Conservation (phyloP, 257 asterid genomes). For the Nemophila menziesii region DNA sequence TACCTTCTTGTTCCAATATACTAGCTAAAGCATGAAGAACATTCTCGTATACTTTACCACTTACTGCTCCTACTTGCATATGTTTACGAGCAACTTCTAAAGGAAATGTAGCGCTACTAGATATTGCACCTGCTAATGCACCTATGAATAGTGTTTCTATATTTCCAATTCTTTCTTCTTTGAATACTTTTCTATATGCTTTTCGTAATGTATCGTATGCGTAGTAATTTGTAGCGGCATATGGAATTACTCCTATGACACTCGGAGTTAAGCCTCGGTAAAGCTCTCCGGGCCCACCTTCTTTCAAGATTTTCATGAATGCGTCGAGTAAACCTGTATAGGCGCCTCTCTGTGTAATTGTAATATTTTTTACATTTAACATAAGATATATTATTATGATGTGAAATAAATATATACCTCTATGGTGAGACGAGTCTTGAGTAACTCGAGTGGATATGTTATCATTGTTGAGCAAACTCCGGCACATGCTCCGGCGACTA, state of each 20-base stretch:
- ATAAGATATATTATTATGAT: neutral
- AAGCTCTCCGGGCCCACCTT: slow-evolving; percentile 83
- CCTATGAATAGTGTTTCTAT: slow-evolving; percentile 88
- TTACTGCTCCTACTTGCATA: slow-evolving; percentile 87
- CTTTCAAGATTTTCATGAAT: slow-evolving; percentile 65
- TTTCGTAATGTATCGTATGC: slow-evolving; percentile 75
- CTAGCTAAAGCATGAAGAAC: slow-evolving; percentile 74
- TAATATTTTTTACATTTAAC: neutral
- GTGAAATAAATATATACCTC: slow-evolving; percentile 37
- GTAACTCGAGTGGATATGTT: slow-evolving; percentile 89
- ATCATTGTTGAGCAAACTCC: slow-evolving; percentile 87
- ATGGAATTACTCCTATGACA: slow-evolving; percentile 81
- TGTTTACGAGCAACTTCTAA: slow-evolving; percentile 94
- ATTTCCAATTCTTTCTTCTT: slow-evolving; percentile 61
- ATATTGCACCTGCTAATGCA: slow-evolving; percentile 82
- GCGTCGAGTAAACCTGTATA: slow-evolving; percentile 73
- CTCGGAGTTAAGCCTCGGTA: slow-evolving; percentile 88
- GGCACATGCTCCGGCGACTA: slow-evolving; percentile 91
- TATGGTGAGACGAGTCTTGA: slow-evolving; percentile 85
- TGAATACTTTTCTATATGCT: slow-evolving; percentile 43
- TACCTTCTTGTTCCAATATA: slow-evolving; percentile 74
- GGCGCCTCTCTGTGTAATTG: slow-evolving; percentile 47
- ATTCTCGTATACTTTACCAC: slow-evolving; percentile 77
- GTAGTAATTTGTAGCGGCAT: slow-evolving; percentile 78
- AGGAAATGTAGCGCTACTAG: slow-evolving; percentile 89